A percentile compares a stretch with the other conserved stretches of the same genome.
Conservation (phyloP, 192 early-diverging fungal genomes). For the Allomyces arbusculus region DNA sequence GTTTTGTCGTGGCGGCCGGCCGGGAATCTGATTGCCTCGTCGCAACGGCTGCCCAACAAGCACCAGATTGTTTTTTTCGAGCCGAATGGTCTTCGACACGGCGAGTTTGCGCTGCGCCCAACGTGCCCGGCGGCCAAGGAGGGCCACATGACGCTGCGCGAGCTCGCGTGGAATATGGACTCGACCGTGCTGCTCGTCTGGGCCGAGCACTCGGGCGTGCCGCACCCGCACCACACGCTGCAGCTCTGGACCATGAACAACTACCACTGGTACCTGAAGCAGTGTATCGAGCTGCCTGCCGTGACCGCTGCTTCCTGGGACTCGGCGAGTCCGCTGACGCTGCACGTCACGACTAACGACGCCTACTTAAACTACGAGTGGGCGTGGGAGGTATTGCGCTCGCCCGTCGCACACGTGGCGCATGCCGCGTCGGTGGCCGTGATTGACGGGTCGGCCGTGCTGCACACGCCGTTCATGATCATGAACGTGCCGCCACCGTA, state of each 20-base stretch:
- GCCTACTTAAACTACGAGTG: conserved; percentile 17
- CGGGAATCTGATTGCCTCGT: conserved; percentile 64
- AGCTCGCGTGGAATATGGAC: conserved; percentile 70
- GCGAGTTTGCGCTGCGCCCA: conserved; percentile 59
- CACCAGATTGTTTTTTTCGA: conserved; percentile 89
- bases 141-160: conserved; percentile 21
- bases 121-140: conserved; percentile 8
- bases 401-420: conserved; percentile 12
- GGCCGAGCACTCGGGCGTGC: conserved; percentile 14
- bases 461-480: conserved; percentile 48
- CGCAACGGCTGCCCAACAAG: conserved; percentile 47
- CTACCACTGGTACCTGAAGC: conserved; percentile 93
- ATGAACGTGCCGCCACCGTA: conserved; percentile 94
- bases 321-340: conserved; percentile 38
- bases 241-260: conserved; percentile 86
- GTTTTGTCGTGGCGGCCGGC: conserved; percentile 62
- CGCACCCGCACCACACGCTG: conserved; percentile 17
- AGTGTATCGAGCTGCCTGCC: conserved; percentile 37
- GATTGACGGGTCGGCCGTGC: conserved; percentile 38
- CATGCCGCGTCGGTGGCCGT: conserved; percentile 47
- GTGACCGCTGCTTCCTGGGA: conserved; percentile 52
- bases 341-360: conserved; percentile 33
- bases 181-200: conserved; percentile 67
- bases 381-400: conserved; percentile 16
- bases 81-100: conserved; percentile 81